These are phyloP conservation scores for Nyctanthes arbortristis DNA, from an alignment of 257 asterid species.

Conservation along the genomic window DNA sequence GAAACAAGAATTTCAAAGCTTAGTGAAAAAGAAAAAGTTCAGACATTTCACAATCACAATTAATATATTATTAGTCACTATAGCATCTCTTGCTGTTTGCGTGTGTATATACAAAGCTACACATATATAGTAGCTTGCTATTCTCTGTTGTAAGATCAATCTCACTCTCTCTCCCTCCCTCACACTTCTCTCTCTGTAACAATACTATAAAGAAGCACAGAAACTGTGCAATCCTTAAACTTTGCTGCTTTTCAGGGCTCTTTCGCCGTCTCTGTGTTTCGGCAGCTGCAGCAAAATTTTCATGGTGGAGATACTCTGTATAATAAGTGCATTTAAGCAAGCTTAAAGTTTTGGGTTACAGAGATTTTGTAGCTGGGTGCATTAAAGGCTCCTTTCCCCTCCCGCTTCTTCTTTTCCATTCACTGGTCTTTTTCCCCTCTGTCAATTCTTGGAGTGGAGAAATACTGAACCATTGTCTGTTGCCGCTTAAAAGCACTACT, in stretches of 20 bases:
- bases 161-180: no score
- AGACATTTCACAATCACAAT: slow-evolving; percentile 3
- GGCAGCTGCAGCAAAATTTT: slow-evolving; percentile 23
- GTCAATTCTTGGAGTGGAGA: slow-evolving; percentile 1
- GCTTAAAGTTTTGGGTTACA: slow-evolving; percentile 14
- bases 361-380: background rate
- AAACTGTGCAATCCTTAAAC: slow-evolving; percentile 25
- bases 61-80: background rate
- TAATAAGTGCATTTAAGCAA: background rate
- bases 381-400: background rate
- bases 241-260: slow-evolving; percentile 29
- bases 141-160: no score
- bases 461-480: background rate
- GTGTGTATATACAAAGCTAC: background rate
- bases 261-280: slow-evolving; percentile 28
- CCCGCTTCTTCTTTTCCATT: background rate
- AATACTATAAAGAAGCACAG: slow-evolving; percentile 22
- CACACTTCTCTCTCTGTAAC: slow-evolving; percentile 15
- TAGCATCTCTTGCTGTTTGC: background rate
- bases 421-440: background rate
- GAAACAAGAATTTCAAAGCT: slow-evolving; percentile 24
- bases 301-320: slow-evolving; percentile 10
- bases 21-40: background rate
- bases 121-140: no score
- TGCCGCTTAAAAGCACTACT: slow-evolving; percentile 17